A percentile compares a stretch with the other conserved stretches of the same genome.
These are phyloP conservation scores for Parastagonospora avenae DNA, from an alignment of 2,329 filamentous ascomycete genomes.

Conservation along the genomic window DNA sequence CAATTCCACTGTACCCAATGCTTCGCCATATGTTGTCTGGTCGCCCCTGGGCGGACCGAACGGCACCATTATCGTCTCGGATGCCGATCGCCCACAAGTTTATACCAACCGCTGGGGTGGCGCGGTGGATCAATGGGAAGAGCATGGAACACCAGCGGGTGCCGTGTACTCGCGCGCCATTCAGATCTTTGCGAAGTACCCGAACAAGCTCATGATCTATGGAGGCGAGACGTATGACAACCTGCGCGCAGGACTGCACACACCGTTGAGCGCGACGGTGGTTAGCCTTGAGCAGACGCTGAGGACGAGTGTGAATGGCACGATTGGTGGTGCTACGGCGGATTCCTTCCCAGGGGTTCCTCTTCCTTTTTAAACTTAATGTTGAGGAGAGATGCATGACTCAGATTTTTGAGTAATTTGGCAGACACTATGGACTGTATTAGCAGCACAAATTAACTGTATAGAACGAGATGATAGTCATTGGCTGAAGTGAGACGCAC, in stretches of 20 bases:
- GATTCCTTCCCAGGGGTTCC: too few relatives aligned
- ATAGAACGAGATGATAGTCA: too few relatives aligned
- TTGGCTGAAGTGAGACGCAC: too few relatives aligned
- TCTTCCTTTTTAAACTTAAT: too few relatives aligned
- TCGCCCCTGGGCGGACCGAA: conserved; percentile 25
- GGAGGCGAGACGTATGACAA: conserved; percentile 24
- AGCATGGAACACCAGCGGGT: conserved; percentile 23
- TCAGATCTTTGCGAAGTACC: conserved; percentile 20
- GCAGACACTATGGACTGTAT: too few relatives aligned
- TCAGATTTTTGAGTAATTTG: too few relatives aligned
- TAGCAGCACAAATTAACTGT: too few relatives aligned
- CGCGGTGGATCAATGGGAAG: conserved; percentile 22
- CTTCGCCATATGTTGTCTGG: conserved; percentile 27
- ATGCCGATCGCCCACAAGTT: conserved; percentile 21
- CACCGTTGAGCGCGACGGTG: conserved; percentile 20
- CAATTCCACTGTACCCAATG: conserved; percentile 22
- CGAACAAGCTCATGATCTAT: conserved; percentile 21
- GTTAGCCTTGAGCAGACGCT: conserved; percentile 11
- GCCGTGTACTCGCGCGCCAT: conserved; percentile 22
- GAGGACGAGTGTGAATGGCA: conserved; percentile 4
- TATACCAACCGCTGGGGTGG: conserved; percentile 24
- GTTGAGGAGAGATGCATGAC: too few relatives aligned
- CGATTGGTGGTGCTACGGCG: background rate
- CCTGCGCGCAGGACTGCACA: conserved; percentile 7
- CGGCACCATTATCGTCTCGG: conserved; percentile 25